Conservation (phyloP, 306 rosid species). For the Clitoria ternatea region DNA sequence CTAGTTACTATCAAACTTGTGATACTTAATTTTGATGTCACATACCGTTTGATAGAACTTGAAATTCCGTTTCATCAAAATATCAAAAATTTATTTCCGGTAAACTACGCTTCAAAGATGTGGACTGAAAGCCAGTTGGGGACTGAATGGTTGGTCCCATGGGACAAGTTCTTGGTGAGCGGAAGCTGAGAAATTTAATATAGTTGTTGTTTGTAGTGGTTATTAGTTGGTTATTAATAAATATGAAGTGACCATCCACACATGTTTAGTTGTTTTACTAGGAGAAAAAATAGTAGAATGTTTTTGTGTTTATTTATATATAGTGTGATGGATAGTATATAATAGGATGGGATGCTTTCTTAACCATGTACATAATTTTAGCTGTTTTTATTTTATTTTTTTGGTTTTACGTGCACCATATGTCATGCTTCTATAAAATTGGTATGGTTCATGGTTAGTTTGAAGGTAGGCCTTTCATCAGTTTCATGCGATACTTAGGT, state of each 20-base stretch:
- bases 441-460: too few relatives aligned
- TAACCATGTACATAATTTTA: background rate
- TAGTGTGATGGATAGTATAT: background rate
- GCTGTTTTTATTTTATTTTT: background rate
- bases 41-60: too few relatives aligned
- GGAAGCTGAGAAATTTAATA: background rate
- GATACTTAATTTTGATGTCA: too few relatives aligned
- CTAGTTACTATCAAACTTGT: too few relatives aligned
- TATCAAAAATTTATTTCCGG: too few relatives aligned
- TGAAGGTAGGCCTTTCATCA: too few relatives aligned
- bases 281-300: background rate
- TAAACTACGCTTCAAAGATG: too few relatives aligned
- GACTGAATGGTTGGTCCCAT: conserved; percentile 1
- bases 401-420: background rate
- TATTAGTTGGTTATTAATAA: background rate
- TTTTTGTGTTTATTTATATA: background rate
- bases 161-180: background rate
- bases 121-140: too few relatives aligned
- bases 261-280: background rate
- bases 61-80: too few relatives aligned
- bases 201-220: background rate
- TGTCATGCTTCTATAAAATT: too few relatives aligned
- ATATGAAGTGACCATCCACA: background rate
- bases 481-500: too few relatives aligned
- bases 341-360: too few relatives aligned